A percentile compares a stretch with the other conserved stretches of the same genome.
Evolutionary conservation across 305 asterid species (phyloP).

Genomic region (Fraxinus baroniana): DNA sequence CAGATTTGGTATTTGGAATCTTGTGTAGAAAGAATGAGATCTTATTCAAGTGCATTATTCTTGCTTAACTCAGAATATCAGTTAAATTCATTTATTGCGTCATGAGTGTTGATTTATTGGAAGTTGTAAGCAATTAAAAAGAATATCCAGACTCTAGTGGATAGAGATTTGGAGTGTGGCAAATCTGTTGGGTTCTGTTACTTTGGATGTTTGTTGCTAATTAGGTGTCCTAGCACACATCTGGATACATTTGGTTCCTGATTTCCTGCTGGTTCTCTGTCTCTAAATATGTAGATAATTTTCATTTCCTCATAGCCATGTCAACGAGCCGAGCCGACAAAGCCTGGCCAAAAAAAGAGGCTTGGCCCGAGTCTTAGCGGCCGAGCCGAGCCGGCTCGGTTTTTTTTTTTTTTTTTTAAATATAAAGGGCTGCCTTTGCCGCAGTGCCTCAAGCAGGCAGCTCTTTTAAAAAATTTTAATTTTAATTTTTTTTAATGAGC

Average conservation of each 20-base stretch:
- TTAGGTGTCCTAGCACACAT: conserved; percentile 2
- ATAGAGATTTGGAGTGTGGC: not conserved
- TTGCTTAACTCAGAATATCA: not conserved
- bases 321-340: too few relatives aligned
- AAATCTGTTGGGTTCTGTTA: not conserved
- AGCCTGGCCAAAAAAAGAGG: too few relatives aligned
- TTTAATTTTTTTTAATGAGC: too few relatives aligned
- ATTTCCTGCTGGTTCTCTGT: conserved; percentile 6
- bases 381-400: too few relatives aligned
- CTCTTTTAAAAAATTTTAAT: too few relatives aligned
- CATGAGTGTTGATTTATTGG: not conserved
- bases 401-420: too few relatives aligned
- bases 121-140: not conserved
- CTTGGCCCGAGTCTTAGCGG: too few relatives aligned
- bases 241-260: conserved; percentile 16
- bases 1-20: not conserved
- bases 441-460: too few relatives aligned
- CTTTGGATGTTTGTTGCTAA: conserved; percentile 11
- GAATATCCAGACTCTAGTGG: not conserved
- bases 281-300: conserved; percentile 1
- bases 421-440: too few relatives aligned
- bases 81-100: not conserved
- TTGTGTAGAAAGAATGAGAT: not conserved
- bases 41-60: not conserved
- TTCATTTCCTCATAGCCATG: not conserved